Percentiles rank a stretch among this genome's conserved stretches.
phyloP scores from a whole-genome alignment of 2,329 filamentous ascomycete genomes.

The Colletotrichum tanaceti region DNA sequence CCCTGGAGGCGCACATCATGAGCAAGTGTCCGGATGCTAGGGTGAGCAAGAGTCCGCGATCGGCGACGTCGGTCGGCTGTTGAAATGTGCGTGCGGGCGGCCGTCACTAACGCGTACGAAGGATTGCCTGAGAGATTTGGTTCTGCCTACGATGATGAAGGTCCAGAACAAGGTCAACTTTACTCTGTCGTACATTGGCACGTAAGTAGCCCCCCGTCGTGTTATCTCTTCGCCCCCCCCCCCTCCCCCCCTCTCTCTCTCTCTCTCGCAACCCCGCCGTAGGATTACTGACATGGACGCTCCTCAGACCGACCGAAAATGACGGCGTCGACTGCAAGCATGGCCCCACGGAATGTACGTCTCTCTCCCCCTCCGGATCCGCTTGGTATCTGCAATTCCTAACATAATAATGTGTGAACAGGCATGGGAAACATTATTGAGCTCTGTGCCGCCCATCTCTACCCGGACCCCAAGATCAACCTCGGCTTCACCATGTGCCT shows the following conservation, averaged over 20 bases:
- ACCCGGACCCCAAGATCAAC: slow-evolving; percentile 86
- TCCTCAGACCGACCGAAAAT: slow-evolving; percentile 72
- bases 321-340: slow-evolving; percentile 91
- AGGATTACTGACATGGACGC: neutral
- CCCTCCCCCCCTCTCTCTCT: neutral
- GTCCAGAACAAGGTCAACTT: slow-evolving; percentile 90
- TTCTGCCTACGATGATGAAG: slow-evolving; percentile 88
- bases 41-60: slow-evolving; percentile 50
- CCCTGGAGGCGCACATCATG: slow-evolving; percentile 95
- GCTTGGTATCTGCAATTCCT: neutral
- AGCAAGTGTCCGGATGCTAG: slow-evolving; percentile 94
- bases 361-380: neutral
- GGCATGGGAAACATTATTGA: slow-evolving; percentile 93
- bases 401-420: slow-evolving; percentile 37
- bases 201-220: slow-evolving; percentile 57
- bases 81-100: neutral
- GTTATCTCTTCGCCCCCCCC: too few relatives aligned
- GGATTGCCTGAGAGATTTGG: slow-evolving; percentile 82
- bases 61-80: neutral
- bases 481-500: slow-evolving; percentile 96
- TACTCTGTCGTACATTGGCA: slow-evolving; percentile 88
- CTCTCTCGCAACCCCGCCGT: slow-evolving; percentile 19
- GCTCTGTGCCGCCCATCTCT: slow-evolving; percentile 86
- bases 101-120: slow-evolving; percentile 43
- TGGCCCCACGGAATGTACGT: slow-evolving; percentile 80